phyloP scores from a whole-genome alignment of 768 basidiomycete genomes.

The Mycena olivaceomarginata region DNA sequence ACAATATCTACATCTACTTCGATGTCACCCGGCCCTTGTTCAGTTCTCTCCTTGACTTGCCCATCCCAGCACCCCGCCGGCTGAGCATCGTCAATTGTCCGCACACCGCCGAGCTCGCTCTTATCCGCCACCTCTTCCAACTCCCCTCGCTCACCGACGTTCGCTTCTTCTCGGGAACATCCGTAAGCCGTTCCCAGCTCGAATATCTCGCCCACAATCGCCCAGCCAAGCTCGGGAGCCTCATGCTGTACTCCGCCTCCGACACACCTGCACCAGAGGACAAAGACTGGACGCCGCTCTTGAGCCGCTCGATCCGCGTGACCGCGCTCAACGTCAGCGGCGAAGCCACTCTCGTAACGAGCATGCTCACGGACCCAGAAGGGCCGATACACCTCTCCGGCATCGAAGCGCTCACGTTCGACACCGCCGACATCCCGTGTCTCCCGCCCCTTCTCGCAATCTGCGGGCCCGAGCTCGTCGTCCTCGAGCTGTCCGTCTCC shows the following conservation, averaged over 20 bases:
- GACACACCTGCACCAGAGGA: conserved; percentile 25
- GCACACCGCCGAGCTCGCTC: conserved; percentile 15
- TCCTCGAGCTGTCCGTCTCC: conserved; percentile 13
- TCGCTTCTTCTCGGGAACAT: conserved; percentile 26
- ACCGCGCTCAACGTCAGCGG: conserved; percentile 20
- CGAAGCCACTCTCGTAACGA: conserved; percentile 6
- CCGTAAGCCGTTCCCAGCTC: conserved; percentile 20
- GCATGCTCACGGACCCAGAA: neutral
- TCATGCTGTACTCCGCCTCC: conserved; percentile 28
- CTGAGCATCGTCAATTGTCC: conserved; percentile 34
- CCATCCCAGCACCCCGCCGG: conserved; percentile 13
- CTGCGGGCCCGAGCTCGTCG: neutral
- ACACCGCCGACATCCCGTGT: conserved; percentile 11
- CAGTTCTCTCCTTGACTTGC: conserved; percentile 4
- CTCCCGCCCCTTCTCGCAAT: conserved; percentile 10
- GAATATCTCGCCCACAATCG: neutral
- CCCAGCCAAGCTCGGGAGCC: neutral
- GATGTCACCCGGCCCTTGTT: conserved; percentile 13
- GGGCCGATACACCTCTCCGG: conserved; percentile 5
- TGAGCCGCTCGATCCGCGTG: neutral
- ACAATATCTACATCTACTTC: conserved; percentile 28
- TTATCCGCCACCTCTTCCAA: conserved; percentile 5
- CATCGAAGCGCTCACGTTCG: conserved; percentile 21
- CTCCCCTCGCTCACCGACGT: conserved; percentile 21
- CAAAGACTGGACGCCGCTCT: neutral